phyloP scores from a whole-genome alignment of 1,284 basidiomycete genomes.

The Laetiporus sulphureus region DNA sequence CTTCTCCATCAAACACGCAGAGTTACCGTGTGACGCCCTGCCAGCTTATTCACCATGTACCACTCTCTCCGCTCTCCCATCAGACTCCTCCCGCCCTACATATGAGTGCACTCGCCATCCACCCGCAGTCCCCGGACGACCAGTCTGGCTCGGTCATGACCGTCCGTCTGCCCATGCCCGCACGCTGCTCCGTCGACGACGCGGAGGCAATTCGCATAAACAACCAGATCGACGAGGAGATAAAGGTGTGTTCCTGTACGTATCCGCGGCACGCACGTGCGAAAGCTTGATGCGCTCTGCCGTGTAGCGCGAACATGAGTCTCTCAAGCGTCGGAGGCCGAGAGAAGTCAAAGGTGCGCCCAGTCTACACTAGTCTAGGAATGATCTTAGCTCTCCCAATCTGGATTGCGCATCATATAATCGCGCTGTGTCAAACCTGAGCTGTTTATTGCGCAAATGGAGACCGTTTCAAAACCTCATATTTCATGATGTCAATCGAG shows the following conservation, averaged over 20 bases:
- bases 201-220: conserved; percentile 48
- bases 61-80: conserved; percentile 6
- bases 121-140: background rate
- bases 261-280: background rate
- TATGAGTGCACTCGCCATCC: conserved; percentile 8
- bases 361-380: background rate
- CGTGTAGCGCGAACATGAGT: conserved; percentile 47
- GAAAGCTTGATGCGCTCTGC: background rate
- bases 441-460: no score
- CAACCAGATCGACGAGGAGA: conserved; percentile 64
- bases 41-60: conserved; percentile 13
- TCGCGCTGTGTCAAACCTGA: no score
- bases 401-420: no score
- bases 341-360: conserved; percentile 59
- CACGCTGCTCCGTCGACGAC: conserved; percentile 26
- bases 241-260: conserved; percentile 44
- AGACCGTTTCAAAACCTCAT: no score
- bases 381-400: no score
- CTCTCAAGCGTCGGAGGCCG: conserved; percentile 36
- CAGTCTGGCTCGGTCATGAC: no score
- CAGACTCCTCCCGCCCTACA: conserved; percentile 3
- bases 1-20: conserved; percentile 14
- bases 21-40: conserved; percentile 13
- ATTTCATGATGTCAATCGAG: no score
- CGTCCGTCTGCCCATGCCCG: conserved; percentile 3